Evolutionary conservation across 768 basidiomycete species (phyloP), one percentile per base, ranked within the genome.

Genomic region (Agrocybe chaxingu): DNA sequence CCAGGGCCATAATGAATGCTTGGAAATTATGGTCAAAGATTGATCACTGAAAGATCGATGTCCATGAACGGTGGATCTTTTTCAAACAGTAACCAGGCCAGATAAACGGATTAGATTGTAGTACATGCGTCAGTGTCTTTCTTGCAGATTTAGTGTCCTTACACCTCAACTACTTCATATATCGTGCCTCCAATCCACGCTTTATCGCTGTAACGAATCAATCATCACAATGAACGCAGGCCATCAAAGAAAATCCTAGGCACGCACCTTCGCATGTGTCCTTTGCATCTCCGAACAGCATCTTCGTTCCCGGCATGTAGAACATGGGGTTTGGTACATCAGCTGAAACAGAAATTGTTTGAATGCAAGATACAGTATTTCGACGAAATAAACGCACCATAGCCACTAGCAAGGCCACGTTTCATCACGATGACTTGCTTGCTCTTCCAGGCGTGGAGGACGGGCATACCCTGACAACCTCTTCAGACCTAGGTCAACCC

Each of bases 291-390:
- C 92, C 92, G 58, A 94, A 94, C 54, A 94, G 60, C 92, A 94
- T 94, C 71, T 85, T 89, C 18, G 92, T 88, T 40, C 86, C 85
- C 16, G 85, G 81, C 86, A 92, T 90, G 68, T 89, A 94, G 76
- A 94, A 94, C 86, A 94, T 88, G 13, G 92, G 92, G 64, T 94
- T 94, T 8, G 89, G 92, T 8, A 93, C 91, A 63, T 93, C 91
- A 46, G 92, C 91, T 88, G 66, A 44, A 11, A 41, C 45, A 48
- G 36, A 37, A 18, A 36, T 37, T 7, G 48, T 29, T n/a, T 29
- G 24, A 59, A 13, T 57, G 54, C 31, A n/a, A 18, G 18, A 36
- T 18, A 12, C 44, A 16, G 18, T 30, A 46, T 39, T 4, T 45
- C 42, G 11, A 18, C 45, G 31, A 24, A 36, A 37, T 48, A 50